Evolutionary conservation across 306 rosid species (phyloP).

Genomic region (Cucurbita pepo): DNA sequence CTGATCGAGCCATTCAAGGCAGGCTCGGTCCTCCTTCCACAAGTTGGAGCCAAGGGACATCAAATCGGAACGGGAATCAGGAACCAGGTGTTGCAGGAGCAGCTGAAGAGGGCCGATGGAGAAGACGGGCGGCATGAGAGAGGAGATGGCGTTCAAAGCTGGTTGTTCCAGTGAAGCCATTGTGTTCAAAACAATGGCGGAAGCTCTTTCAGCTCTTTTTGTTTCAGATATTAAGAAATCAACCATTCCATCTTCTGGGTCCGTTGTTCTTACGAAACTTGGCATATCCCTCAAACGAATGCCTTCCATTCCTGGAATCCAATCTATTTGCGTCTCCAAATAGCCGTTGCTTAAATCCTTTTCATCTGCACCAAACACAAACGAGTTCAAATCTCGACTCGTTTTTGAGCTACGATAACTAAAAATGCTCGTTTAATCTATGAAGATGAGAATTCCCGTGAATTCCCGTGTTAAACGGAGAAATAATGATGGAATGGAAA

Average conservation of each 20-base stretch:
- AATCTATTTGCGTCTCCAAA: slow-evolving; percentile 32
- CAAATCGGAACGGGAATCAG: neutral
- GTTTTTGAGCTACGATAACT: too few relatives aligned
- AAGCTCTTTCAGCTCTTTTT: slow-evolving; percentile 21
- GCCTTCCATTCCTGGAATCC: slow-evolving; percentile 46
- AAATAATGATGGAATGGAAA: too few relatives aligned
- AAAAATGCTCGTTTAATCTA: too few relatives aligned
- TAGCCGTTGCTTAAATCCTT: slow-evolving; percentile 39
- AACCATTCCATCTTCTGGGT: slow-evolving; percentile 27
- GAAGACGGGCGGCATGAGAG: slow-evolving; percentile 27
- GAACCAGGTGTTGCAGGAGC: slow-evolving; percentile 8
- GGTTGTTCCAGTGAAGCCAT: slow-evolving; percentile 34
- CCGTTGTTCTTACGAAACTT: slow-evolving; percentile 35
- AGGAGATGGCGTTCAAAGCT: slow-evolving; percentile 15
- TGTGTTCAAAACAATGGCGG: slow-evolving; percentile 46
- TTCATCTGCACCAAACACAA: slow-evolving; percentile 4
- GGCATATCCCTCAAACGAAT: slow-evolving; percentile 42
- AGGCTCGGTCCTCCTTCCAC: slow-evolving; percentile 46
- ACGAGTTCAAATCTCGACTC: too few relatives aligned
- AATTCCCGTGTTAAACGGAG: too few relatives aligned
- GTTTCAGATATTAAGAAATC: neutral
- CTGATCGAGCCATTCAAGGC: slow-evolving; percentile 43
- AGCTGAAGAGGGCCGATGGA: slow-evolving; percentile 47
- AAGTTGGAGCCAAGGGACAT: slow-evolving; percentile 34
- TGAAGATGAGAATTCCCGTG: too few relatives aligned